Evolutionary conservation across 2,329 filamentous ascomycete genomes (phyloP).

Genomic region (Exophiala spinifera): DNA sequence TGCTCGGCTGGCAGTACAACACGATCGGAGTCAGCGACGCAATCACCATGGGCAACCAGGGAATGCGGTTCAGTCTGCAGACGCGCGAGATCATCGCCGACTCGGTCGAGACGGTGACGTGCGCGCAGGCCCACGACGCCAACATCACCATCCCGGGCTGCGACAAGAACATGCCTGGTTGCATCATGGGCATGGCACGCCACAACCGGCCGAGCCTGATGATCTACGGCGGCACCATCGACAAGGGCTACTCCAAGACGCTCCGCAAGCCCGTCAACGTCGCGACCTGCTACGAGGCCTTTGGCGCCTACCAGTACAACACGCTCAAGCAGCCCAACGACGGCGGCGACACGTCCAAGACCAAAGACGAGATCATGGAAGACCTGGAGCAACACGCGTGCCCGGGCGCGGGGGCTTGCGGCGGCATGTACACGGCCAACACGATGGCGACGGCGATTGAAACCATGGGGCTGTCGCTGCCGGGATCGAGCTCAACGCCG

Average conservation of each 20-base stretch:
- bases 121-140: slow-evolving; percentile 87
- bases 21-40: slow-evolving; percentile 86
- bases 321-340: slow-evolving; percentile 65
- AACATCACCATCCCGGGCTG: slow-evolving; percentile 91
- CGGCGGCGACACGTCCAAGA: slow-evolving; percentile 58
- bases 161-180: slow-evolving; percentile 97
- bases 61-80: slow-evolving; percentile 91
- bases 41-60: slow-evolving; percentile 84
- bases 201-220: slow-evolving; percentile 91
- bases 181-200: slow-evolving; percentile 83
- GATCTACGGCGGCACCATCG: slow-evolving; percentile 92
- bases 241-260: slow-evolving; percentile 75
- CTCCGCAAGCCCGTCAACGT: slow-evolving; percentile 82
- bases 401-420: slow-evolving; percentile 74
- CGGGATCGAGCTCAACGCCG: slow-evolving; percentile 79
- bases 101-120: slow-evolving; percentile 89
- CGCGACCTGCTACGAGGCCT: slow-evolving; percentile 81
- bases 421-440: slow-evolving; percentile 89
- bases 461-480: slow-evolving; percentile 78
- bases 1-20: slow-evolving; percentile 94
- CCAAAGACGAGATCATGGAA: slow-evolving; percentile 72
- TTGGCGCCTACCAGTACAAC: slow-evolving; percentile 77
- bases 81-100: slow-evolving; percentile 90
- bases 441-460: slow-evolving; percentile 91
- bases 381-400: slow-evolving; percentile 80